Conservation (phyloP, 495 filamentous ascomycete genomes). For the Hypoxylon fuscum region DNA sequence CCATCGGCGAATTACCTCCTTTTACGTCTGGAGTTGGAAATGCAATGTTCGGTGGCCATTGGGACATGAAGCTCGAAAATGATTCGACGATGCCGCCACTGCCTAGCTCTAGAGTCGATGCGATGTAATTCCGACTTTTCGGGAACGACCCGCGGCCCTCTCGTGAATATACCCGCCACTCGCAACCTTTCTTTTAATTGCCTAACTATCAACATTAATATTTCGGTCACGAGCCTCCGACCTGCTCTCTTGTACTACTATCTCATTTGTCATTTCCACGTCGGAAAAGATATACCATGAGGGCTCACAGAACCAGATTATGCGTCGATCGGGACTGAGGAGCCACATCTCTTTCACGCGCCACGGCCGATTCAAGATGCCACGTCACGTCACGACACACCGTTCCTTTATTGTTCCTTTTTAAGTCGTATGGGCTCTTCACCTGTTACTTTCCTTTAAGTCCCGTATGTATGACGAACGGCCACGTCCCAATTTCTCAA, state of each 20-base stretch:
- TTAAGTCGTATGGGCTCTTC: conserved; percentile 16
- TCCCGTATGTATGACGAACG: conserved; percentile 28
- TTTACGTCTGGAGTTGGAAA: no score
- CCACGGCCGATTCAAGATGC: conserved; percentile 27
- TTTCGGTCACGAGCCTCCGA: conserved; percentile 28
- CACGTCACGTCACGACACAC: conserved; percentile 31
- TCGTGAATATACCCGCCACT: not conserved
- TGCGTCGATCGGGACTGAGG: conserved; percentile 7
- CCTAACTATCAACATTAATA: conserved; percentile 22
- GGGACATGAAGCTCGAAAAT: conserved; percentile 56
- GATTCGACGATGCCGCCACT: conserved; percentile 54
- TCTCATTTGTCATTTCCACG: conserved; percentile 30
- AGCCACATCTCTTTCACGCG: conserved; percentile 24
- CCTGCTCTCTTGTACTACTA: conserved; percentile 28
- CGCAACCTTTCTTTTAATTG: conserved; percentile 1
- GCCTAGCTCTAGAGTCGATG: conserved; percentile 58
- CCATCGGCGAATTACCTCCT: conserved; percentile 48
- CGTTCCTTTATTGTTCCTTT: conserved; percentile 20
- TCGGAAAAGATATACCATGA: conserved; percentile 32
- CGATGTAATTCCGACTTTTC: conserved; percentile 52
- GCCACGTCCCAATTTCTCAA: conserved; percentile 21
- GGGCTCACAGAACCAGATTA: conserved; percentile 26
- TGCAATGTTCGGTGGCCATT: conserved; percentile 45
- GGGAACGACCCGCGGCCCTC: no score
- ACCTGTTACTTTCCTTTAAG: conserved; percentile 13